Percentiles rank a stretch among this genome's conserved stretches.
Conservation (phyloP, 257 asterid genomes). For the Fraxinus anomala region DNA sequence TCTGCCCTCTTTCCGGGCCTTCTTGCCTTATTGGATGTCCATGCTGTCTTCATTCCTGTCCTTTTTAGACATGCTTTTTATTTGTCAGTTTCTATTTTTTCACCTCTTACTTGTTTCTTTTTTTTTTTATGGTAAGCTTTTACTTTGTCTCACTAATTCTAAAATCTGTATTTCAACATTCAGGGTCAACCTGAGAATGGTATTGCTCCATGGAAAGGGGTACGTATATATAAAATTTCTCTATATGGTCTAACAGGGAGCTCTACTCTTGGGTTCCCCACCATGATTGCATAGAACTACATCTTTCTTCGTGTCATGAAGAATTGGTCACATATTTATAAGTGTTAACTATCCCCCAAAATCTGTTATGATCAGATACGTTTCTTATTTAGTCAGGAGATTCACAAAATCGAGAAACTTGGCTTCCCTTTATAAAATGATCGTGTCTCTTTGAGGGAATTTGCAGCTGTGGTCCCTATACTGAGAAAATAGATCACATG, state of each 20-base stretch:
- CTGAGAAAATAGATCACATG: background rate
- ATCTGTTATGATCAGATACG: background rate
- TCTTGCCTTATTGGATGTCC: background rate
- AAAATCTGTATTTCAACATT: constrained; percentile 26
- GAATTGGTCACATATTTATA: background rate
- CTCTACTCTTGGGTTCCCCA: constrained; percentile 1
- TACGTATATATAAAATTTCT: constrained; percentile 39
- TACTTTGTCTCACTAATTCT: constrained; percentile 9
- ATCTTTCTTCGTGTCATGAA: background rate
- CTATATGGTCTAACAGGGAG: background rate
- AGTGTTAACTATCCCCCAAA: background rate
- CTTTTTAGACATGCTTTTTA: background rate
- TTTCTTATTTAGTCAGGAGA: background rate
- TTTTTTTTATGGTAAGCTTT: constrained; percentile 6
- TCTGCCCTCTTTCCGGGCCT: background rate
- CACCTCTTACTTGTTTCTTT: background rate
- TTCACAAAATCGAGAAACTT: background rate
- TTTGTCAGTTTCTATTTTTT: background rate
- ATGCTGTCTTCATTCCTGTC: background rate
- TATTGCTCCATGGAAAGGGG: constrained; percentile 95
- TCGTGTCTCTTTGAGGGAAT: too few relatives aligned
- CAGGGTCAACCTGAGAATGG: constrained; percentile 90
- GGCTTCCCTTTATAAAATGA: background rate
- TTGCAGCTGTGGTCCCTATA: background rate
- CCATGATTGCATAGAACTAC: background rate